Evolutionary conservation across 768 basidiomycete genomes (phyloP).

Genomic region (Psilocybe tampanensis): DNA sequence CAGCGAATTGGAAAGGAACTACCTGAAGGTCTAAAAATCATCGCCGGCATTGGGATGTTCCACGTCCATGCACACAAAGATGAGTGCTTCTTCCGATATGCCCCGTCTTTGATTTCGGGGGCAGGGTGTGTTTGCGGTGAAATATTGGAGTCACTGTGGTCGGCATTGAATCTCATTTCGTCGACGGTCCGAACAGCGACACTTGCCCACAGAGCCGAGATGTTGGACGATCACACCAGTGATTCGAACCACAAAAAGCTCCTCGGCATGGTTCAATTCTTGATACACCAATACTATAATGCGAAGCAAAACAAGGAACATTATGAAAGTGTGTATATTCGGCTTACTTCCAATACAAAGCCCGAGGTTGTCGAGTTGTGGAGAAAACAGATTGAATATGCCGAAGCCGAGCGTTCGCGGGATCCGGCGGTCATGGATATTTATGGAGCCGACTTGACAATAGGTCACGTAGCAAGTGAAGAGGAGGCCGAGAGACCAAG

Average conservation of each 20-base stretch:
- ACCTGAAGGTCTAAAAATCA: neutral
- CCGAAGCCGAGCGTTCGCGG: neutral
- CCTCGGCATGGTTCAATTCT: constrained; percentile 11
- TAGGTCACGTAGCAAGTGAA: too few species aligned
- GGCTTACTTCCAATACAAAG: neutral
- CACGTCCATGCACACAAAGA: constrained; percentile 28
- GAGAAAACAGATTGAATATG: neutral
- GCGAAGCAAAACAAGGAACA: neutral
- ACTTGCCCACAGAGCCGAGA: constrained; percentile 14
- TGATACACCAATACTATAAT: neutral
- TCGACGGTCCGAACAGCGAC: constrained; percentile 12
- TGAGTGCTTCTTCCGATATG: constrained; percentile 27
- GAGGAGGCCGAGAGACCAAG: neutral
- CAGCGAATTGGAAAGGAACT: neutral
- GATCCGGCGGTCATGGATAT: constrained; percentile 3
- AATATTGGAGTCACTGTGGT: constrained; percentile 24
- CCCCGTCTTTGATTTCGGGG: constrained; percentile 15
- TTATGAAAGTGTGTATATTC: neutral
- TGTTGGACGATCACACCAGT: constrained; percentile 25
- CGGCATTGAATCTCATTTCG: constrained; percentile 16
- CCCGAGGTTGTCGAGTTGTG: neutral
- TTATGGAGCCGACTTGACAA: neutral
- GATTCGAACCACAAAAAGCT: constrained; percentile 28
- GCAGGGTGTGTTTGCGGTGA: constrained; percentile 10
- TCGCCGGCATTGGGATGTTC: constrained; percentile 23